Base-by-base conservation (phyloP, 78 protist genomes). In the Dictyostelium brefeldianum region DNA sequence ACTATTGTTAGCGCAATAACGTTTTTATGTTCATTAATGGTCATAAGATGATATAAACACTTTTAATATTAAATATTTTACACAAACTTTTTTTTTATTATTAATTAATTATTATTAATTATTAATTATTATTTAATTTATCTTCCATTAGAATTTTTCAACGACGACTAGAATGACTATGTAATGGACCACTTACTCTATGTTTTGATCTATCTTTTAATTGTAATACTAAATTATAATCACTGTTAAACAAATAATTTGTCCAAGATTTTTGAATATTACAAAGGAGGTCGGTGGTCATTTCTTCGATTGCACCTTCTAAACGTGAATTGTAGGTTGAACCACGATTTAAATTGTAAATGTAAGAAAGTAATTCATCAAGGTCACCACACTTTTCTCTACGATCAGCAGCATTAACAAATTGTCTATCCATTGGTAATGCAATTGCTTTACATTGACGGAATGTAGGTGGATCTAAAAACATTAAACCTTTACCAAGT, bases 401-500 rank as follows among this genome's bases (percentile, higher is more conserved):
- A 50, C 64, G 47, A 3, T 90, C 95, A 29, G 78, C 73, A 1
- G 79, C 51, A 7, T 78, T 46, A 4, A 22, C 51, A 78, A 74
- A 81, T 47, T 57, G 27, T 43, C 95, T 64, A 50, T 82, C 89
- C 14, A 90, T 48, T 25, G 95, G 90, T 15, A 90, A 53, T 5
- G 90, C 85, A 27, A 90, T 90, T n/a, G 95, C 90, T 43, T 78
- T 81, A 50, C 95, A 90, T 54, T 90, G 95, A 27, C 82, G 65
- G 22, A 48, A 81, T 1, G 95, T 90, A 20, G 95, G 95, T 36
- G 91, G 90, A 64, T 81, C 91, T 18, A 90, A 75, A 36, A 81
- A 82, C 71, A 80, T 90, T 5, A 90, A 48, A 67, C 91, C 82
- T 54, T 81, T 90, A 17, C 95, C 95, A 18, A 90, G 77, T n/a